phyloP scores from a whole-genome alignment of 352 stramenopile genomes.

The Pythium sukuiense region DNA sequence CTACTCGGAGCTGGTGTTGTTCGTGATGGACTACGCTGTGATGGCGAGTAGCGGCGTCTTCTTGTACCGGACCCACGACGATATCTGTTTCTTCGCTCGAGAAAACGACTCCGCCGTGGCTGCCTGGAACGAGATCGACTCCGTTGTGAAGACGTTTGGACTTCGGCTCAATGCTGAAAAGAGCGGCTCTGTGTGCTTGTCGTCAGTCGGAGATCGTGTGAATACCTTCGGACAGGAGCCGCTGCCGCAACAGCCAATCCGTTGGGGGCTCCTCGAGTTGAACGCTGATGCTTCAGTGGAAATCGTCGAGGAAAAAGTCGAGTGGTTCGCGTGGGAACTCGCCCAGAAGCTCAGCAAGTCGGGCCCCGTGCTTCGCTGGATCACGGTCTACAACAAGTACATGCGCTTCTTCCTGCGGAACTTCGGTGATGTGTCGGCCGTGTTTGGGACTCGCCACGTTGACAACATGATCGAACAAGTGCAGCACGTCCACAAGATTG shows the following conservation, averaged over 20 bases:
- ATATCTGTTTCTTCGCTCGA: slow-evolving; percentile 48
- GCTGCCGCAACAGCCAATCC: slow-evolving; percentile 37
- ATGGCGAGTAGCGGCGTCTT: slow-evolving; percentile 33
- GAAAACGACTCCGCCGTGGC: slow-evolving; percentile 33
- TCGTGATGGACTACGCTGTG: slow-evolving; percentile 50
- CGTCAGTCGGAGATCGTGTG: background rate
- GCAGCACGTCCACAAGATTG: slow-evolving; percentile 30
- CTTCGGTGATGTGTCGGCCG: slow-evolving; percentile 32
- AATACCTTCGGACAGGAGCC: slow-evolving; percentile 23
- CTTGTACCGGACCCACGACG: slow-evolving; percentile 48
- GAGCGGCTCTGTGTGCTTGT: slow-evolving; percentile 40
- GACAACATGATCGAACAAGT: slow-evolving; percentile 17
- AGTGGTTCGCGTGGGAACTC: slow-evolving; percentile 43
- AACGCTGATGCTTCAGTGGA: slow-evolving; percentile 37
- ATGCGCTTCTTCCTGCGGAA: slow-evolving; percentile 59
- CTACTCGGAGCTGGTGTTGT: slow-evolving; percentile 43
- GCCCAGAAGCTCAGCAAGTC: slow-evolving; percentile 33
- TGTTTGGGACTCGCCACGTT: slow-evolving; percentile 14
- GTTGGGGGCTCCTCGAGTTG: slow-evolving; percentile 46
- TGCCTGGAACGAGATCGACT: slow-evolving; percentile 43
- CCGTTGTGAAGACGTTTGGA: slow-evolving; percentile 22
- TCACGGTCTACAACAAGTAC: slow-evolving; percentile 65
- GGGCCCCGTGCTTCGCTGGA: slow-evolving; percentile 35
- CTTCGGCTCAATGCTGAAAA: slow-evolving; percentile 46
- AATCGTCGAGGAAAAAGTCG: slow-evolving; percentile 37